These are phyloP conservation scores for Coemansia sp. DNA, from an alignment of 192 early-diverging fungal genomes.

Conservation along the genomic window DNA sequence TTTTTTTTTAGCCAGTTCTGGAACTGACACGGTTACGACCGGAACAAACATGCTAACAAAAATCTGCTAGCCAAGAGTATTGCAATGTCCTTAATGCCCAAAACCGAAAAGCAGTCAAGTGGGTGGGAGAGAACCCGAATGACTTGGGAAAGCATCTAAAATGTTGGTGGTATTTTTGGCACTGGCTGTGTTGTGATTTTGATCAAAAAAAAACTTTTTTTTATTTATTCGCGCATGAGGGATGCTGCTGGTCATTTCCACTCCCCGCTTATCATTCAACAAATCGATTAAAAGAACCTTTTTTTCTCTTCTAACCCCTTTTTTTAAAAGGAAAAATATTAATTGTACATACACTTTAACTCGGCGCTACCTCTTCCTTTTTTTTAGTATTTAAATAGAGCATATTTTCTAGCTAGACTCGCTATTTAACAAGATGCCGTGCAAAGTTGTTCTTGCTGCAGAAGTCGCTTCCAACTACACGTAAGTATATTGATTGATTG, in stretches of 20 bases:
- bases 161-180: no score
- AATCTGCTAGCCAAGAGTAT: no score
- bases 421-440: conserved; percentile 37
- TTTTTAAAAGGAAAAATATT: background rate
- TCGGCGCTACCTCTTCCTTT: background rate
- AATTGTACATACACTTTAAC: background rate
- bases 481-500: conserved; percentile 21
- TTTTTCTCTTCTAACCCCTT: conserved; percentile 17
- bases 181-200: background rate
- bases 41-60: no score
- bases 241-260: no score
- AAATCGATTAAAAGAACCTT: background rate
- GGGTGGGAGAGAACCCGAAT: no score
- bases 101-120: no score
- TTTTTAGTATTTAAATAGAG: background rate
- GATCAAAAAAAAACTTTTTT: background rate
- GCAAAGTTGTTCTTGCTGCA: conserved; percentile 59
- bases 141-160: no score
- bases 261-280: background rate
- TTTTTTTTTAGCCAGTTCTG: no score
- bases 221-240: background rate
- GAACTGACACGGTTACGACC: no score
- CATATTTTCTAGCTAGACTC: background rate
- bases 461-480: conserved; percentile 56
- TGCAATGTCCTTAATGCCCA: no score